A percentile compares a stretch with the other conserved stretches of the same genome.
Evolutionary conservation across 345 rosid species (phyloP).

Genomic region (Syzygium aromaticum): DNA sequence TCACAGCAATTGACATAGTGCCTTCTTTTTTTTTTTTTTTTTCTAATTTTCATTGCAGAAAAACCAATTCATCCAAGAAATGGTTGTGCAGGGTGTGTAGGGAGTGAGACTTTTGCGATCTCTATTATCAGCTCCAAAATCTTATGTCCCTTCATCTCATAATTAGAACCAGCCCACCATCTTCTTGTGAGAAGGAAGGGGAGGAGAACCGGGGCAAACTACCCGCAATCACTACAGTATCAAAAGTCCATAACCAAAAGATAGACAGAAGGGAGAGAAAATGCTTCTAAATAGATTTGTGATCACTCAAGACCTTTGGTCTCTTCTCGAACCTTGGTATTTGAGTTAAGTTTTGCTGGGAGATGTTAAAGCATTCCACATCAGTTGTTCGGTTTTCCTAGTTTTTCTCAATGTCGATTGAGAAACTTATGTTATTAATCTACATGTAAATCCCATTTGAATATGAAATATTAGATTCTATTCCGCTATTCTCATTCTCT

Average conservation of each 20-base stretch:
- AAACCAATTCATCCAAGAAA: background rate
- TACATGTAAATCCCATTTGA: background rate
- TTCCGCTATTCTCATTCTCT: background rate
- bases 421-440: background rate
- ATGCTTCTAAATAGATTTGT: background rate
- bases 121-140: background rate
- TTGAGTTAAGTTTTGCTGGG: background rate
- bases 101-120: background rate
- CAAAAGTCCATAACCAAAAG: background rate
- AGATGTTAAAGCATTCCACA: background rate
- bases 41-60: background rate
- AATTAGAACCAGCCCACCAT: background rate
- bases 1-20: background rate
- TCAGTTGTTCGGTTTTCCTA: background rate
- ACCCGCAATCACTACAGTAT: background rate
- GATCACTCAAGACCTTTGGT: background rate
- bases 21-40: background rate
- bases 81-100: background rate
- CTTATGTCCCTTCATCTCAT: background rate
- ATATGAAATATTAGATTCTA: background rate
- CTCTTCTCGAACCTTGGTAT: background rate
- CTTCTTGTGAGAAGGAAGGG: background rate
- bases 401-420: background rate
- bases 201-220: background rate
- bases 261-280: background rate